Evolutionary conservation across 129 eudicot species (phyloP), one percentile per base, ranked within the genome.

Genomic region (Saposhnikovia divaricata): DNA sequence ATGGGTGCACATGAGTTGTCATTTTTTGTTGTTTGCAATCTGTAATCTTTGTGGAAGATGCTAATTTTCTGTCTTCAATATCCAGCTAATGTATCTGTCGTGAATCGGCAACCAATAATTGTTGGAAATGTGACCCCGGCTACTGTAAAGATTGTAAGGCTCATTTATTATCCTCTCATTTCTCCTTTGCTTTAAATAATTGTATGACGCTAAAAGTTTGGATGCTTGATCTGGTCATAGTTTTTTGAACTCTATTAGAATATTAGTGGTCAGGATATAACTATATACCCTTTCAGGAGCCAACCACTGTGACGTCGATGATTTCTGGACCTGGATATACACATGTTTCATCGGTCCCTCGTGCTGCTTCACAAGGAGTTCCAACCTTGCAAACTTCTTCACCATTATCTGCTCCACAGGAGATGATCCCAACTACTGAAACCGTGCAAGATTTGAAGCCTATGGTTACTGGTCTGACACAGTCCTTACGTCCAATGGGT

Each of bases 91-190:
- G 96, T 82, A 75, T 72, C 96, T 82, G 55, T 80, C 42, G 77
- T 82, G 84, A 90, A 85, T 75, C 90, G 96, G 59, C 98, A 87
- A 81, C 89, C 96, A 44, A 77, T 85, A 77, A 39, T 90, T 69
- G 83, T 83, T 59, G 90, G 95, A 47, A 88, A 79, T 57, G 85
- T 89, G 23, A 88, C 93, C 38, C 90, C 92, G 10, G 91, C 98
- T 75, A 88, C 90, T 81, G 95, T 93, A 19, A 93, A 93, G 90
- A 79, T 88, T 69, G 98, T 93, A 88, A 93, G 96, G 50, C 75
- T 77, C 82, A 57, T 48, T 27, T 5, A 14, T 31, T 23, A 14
- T 69, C 40, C 78, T 46, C 18, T 46, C 27, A 1, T 74, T 44
- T 45, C 34, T 74, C 7, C 14, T 3, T 74, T 45, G 1, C 31